Evolutionary conservation across 805 yeast species (phyloP), one percentile per base, ranked within the genome.

Genomic region (Priceomyces haplophilus): DNA sequence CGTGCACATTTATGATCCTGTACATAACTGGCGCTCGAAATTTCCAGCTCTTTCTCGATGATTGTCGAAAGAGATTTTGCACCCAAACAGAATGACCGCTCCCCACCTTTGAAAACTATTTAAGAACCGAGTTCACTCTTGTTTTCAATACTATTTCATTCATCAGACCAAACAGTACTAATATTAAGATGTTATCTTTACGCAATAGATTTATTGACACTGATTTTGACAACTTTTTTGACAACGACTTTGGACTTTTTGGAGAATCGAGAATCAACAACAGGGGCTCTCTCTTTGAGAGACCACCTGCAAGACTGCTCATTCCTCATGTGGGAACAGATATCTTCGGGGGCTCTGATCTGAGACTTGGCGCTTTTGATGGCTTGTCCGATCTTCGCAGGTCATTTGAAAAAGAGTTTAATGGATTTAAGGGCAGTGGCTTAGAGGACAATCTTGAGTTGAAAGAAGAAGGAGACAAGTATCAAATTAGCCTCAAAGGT

Each of bases 401-500:
- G 19, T n/a, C 24, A 21, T 21, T 21, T 21, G 24, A 8, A 21
- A 21, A 6, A 21, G 6, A 6, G 8, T 21, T 21, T 8, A 21
- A 21, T 21, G 24, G 24, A 21, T 7, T 21, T 21, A n/a, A n/a
- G n/a, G n/a, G n/a, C 33, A n/a, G n/a, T n/a, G n/a, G n/a, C 18
- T 33, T 16, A 11, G 37, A 21, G 21, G 51, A 49, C 29, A 51
- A 51, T 41, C 51, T 56, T 31, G 48, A 55, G 13, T 46, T 59
- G 20, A 50, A 45, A 10, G 66, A 61, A 46, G 55, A 52, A 38
- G 19, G 53, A 18, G 59, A 55, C 36, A 51, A 52, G 33, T 61
- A 61, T 40, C 17, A 54, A 13, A 56, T 61, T 31, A 32, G 45
- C 2, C 44, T 42, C 27, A 45, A 38, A 12, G 54, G 50, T 19